Conservation (phyloP, 345 rosid species). For the Diplotaxis tenuifolia region DNA sequence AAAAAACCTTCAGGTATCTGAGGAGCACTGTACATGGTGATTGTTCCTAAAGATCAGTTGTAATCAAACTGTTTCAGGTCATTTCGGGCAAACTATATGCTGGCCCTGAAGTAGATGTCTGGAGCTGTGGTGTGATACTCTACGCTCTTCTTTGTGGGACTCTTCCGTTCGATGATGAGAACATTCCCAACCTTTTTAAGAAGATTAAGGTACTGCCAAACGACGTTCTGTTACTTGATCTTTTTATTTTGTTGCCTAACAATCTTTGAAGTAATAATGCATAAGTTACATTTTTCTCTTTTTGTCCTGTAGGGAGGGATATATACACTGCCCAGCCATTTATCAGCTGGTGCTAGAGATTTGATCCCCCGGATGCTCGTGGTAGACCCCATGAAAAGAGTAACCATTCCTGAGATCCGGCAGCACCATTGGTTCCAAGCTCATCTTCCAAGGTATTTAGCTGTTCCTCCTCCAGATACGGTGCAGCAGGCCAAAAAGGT, state of each 20-base stretch:
- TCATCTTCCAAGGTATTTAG: slow-evolving; percentile 81
- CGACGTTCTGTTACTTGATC: not conserved
- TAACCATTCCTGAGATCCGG: slow-evolving; percentile 81
- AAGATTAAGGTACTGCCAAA: slow-evolving; percentile 68
- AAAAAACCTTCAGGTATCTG: too few relatives aligned
- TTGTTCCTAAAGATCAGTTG: not conserved
- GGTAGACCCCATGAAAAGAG: slow-evolving; percentile 87
- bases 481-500: slow-evolving; percentile 77
- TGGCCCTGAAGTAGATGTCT: slow-evolving; percentile 96
- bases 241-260: too few relatives aligned
- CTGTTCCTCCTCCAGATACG: slow-evolving; percentile 81
- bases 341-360: slow-evolving; percentile 82
- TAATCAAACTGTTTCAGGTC: slow-evolving; percentile 47
- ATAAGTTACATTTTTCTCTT: not conserved
- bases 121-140: slow-evolving; percentile 97
- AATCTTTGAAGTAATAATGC: too few relatives aligned
- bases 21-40: not conserved
- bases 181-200: slow-evolving; percentile 81
- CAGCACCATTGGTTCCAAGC: slow-evolving; percentile 86
- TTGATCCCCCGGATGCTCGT: slow-evolving; percentile 91
- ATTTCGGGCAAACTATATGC: slow-evolving; percentile 82
- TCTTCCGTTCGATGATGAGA: slow-evolving; percentile 95
- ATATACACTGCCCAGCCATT: slow-evolving; percentile 89
- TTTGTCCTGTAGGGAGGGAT: slow-evolving; percentile 57
- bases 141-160: slow-evolving; percentile 94